These are phyloP conservation scores for Solanum aculeatissimum DNA, from an alignment of 305 asterid genomes.

Conservation along the genomic window DNA sequence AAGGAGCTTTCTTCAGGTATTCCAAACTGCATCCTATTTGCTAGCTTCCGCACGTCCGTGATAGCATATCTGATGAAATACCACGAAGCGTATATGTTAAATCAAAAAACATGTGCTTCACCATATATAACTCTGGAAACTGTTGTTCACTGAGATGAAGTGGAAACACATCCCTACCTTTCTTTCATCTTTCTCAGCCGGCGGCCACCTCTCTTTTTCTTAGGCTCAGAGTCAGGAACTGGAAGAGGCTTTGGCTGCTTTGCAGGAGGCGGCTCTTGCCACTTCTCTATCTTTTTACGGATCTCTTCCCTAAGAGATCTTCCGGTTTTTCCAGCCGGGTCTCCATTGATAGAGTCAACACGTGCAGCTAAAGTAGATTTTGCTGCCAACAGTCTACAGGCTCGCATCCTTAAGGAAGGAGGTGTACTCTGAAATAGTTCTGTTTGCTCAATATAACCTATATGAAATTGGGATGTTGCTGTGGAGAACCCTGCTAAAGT, in stretches of 20 bases:
- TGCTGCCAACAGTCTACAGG: constrained; percentile 84
- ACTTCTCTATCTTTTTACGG: constrained; percentile 84
- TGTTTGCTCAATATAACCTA: constrained; percentile 81
- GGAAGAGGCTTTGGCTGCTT: constrained; percentile 98
- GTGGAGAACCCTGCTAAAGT: constrained; percentile 89
- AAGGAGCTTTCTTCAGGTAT: constrained; percentile 95
- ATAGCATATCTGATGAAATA: constrained; percentile 62
- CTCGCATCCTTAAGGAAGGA: constrained; percentile 79
- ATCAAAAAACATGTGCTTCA: background rate
- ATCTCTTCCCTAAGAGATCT: constrained; percentile 62
- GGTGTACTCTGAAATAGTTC: constrained; percentile 85
- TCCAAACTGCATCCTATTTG: constrained; percentile 93
- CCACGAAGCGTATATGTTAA: background rate
- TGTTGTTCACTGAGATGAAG: background rate
- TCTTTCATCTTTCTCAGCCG: constrained; percentile 95
- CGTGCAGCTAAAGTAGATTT: constrained; percentile 97
- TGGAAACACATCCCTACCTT: constrained; percentile 36
- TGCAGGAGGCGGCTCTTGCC: constrained; percentile 99
- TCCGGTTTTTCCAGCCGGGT: constrained; percentile 75
- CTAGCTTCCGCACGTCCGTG: constrained; percentile 95
- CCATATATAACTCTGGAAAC: background rate
- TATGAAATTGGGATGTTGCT: constrained; percentile 78
- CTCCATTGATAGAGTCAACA: constrained; percentile 77
- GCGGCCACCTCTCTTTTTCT: constrained; percentile 94
- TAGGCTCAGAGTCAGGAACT: constrained; percentile 97